These are phyloP conservation scores for Acacia pycnantha DNA, from an alignment of 331 rosid species.

Conservation along the genomic window DNA sequence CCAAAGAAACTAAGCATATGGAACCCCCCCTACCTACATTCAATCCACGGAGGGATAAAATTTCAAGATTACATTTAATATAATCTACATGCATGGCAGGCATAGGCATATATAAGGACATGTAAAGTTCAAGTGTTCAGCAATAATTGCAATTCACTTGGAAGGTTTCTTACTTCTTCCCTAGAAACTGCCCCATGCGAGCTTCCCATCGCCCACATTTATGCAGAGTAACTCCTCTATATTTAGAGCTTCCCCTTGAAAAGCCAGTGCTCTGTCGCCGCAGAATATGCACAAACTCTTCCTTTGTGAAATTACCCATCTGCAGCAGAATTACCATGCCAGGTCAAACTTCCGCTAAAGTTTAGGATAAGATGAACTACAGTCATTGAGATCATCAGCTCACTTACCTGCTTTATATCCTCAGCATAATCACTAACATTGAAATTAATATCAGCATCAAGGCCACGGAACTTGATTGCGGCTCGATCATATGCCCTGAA, in stretches of 20 bases:
- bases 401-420: conserved; percentile 72
- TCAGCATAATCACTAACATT: conserved; percentile 72
- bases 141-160: neutral
- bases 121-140: neutral
- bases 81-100: neutral
- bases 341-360: conserved; percentile 4
- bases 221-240: conserved; percentile 91
- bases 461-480: conserved; percentile 90
- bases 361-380: neutral
- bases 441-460: conserved; percentile 91
- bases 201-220: conserved; percentile 99
- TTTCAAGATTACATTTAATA: neutral
- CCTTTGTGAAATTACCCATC: conserved; percentile 84
- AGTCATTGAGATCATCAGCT: neutral
- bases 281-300: conserved; percentile 87
- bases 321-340: conserved; percentile 28
- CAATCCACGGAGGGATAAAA: neutral
- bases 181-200: conserved; percentile 95
- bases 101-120: neutral
- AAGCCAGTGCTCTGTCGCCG: conserved; percentile 95
- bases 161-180: conserved; percentile 66
- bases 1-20: conserved; percentile 1
- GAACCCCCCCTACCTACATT: neutral
- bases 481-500: conserved; percentile 93
- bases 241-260: conserved; percentile 89